Evolutionary conservation across 2,329 filamentous ascomycete species (phyloP), one percentile per base, ranked within the genome.

Genomic region (Scedosporium dehoogii): DNA sequence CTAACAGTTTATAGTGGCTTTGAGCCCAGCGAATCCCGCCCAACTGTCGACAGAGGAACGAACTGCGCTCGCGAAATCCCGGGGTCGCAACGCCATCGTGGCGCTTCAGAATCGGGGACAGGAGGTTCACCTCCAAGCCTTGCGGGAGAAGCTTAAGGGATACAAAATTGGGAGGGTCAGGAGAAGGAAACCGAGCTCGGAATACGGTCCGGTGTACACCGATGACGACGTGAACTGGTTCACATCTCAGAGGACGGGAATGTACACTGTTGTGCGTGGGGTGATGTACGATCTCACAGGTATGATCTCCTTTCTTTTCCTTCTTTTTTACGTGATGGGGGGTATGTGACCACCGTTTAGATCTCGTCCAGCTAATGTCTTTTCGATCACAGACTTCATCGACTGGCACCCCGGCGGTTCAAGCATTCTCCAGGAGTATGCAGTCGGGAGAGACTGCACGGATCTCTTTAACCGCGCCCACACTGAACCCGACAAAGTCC

Each of bases 321-420:
- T 5, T 6, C 2, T 2, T 46, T 21, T 21, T 41, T n/a, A 16
- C 33, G 2, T 38, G 33, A 38, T 12, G 10, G 9, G 10, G 33
- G 10, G 10, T 9, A 1, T 6, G 29, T 1, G 10, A n/a, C 9
- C 21, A 7, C 51, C 21, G 9, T 16, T 1, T 21, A 2, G 6
- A 48, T 1, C 2, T 6, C 12, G 14, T 14, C 23, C 3, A 1
- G 1, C 4, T 14, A 2, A 51, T 27, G 3, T 38, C 33, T 38
- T 10, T 38, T 38, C 33, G 3, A 38, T n/a, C 4, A 21, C 56
- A 67, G 66, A 63, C 12, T 65, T 64, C 14, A 44, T 46, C 18
- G 59, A 65, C 6, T 57, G 62, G 16, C 66, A 67, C 16, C 66
- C 65, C 0, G 66, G 64, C 0, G 66, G 66, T 6, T 33, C 62